Evolutionary conservation across 257 asterid genomes (phyloP).

Genomic region (Nicotiana sylvestris): DNA sequence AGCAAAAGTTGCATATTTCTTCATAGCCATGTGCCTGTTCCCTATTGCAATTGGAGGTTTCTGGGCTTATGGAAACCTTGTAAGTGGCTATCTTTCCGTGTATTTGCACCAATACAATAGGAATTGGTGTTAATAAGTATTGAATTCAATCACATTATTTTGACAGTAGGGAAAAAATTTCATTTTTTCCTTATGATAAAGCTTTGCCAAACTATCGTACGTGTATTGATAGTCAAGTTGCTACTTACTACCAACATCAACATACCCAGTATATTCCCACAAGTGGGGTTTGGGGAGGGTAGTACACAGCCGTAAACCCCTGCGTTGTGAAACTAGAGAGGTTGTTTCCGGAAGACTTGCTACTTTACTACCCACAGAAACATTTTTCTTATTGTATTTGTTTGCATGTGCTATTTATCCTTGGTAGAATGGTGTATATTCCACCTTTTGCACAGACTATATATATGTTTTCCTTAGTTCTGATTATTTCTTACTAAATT

Average conservation of each 20-base stretch:
- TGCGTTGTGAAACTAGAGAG: too few species aligned
- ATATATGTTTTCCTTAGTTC: not conserved
- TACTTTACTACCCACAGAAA: too few species aligned
- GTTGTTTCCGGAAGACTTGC: too few species aligned
- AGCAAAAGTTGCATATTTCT: constrained; percentile 77
- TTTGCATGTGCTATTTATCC: not conserved
- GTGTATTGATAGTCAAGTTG: not conserved
- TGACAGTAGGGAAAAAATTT: not conserved
- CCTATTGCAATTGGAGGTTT: constrained; percentile 96
- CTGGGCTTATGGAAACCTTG: constrained; percentile 98
- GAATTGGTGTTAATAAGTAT: not conserved
- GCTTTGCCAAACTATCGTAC: not conserved
- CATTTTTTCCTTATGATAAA: not conserved
- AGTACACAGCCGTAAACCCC: too few species aligned
- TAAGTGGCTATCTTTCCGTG: constrained; percentile 28
- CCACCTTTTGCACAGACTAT: not conserved
- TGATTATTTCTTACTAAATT: not conserved
- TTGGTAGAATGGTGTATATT: not conserved
- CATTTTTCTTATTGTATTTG: not conserved
- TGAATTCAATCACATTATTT: not conserved
- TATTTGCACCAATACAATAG: not conserved
- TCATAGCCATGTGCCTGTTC: constrained; percentile 84
- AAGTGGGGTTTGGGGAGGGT: too few species aligned
- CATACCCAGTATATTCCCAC: too few species aligned
- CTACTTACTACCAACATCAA: not conserved